These are phyloP conservation scores for Drechmeria coniospora DNA, from an alignment of 2,329 filamentous ascomycete species.

Conservation along the genomic window DNA sequence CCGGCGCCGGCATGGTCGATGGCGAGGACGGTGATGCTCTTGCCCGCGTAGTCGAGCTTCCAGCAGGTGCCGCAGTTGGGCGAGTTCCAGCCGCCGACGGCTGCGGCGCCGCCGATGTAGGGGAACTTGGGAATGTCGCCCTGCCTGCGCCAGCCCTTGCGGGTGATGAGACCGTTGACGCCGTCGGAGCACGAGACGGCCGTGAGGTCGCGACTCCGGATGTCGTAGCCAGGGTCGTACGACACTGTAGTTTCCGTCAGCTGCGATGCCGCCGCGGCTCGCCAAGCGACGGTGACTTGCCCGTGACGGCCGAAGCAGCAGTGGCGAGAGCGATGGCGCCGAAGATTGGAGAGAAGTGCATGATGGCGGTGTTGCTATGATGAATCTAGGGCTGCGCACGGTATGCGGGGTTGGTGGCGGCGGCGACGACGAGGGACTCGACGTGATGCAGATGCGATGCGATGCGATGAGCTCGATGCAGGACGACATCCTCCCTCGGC, in stretches of 20 bases:
- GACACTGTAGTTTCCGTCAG: conserved; percentile 31
- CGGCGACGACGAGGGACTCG: too few species aligned
- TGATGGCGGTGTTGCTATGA: conserved; percentile 15
- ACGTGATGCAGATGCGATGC: too few species aligned
- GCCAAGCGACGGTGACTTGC: conserved; percentile 10
- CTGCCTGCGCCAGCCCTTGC: conserved; percentile 42
- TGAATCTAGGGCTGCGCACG: too few species aligned
- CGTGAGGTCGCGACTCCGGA: conserved; percentile 36
- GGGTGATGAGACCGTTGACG: conserved; percentile 47
- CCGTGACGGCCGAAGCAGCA: conserved; percentile 20
- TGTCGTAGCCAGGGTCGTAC: conserved; percentile 60
- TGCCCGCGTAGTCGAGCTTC: conserved; percentile 34
- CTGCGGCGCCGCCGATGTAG: conserved; percentile 37
- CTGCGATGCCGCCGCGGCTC: too few species aligned
- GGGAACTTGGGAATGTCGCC: conserved; percentile 34
- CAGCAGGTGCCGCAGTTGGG: conserved; percentile 44
- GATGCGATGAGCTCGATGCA: too few species aligned
- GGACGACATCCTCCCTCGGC: too few species aligned
- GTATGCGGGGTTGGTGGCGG: too few species aligned
- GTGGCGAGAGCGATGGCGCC: conserved; percentile 22
- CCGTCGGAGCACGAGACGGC: conserved; percentile 53
- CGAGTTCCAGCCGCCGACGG: conserved; percentile 41
- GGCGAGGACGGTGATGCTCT: conserved; percentile 37
- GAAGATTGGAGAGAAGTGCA: conserved; percentile 28
- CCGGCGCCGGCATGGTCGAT: conserved; percentile 34